Evolutionary conservation across 257 asterid species (phyloP).

Genomic region (Solanum medicagineum): DNA sequence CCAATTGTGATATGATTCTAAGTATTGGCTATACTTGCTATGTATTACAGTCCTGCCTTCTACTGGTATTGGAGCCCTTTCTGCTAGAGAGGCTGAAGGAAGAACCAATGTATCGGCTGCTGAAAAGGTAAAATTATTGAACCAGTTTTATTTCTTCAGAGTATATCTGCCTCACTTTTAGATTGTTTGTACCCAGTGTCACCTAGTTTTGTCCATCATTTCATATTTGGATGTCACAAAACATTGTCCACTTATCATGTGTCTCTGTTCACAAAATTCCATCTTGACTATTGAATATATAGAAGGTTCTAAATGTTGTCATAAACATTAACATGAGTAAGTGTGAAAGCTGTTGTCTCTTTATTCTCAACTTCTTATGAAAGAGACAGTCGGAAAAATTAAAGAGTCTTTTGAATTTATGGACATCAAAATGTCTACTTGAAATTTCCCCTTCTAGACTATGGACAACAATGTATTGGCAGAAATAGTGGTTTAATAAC

Average conservation of each 20-base stretch:
- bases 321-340: neutral
- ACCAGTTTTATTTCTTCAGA: neutral
- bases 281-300: neutral
- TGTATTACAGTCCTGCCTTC: slow-evolving; percentile 68
- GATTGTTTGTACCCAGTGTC: neutral
- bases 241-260: neutral
- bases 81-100: slow-evolving; percentile 98
- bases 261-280: neutral
- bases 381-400: neutral
- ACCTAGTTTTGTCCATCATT: neutral
- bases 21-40: neutral
- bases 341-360: neutral
- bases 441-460: neutral
- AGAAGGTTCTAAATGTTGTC: neutral
- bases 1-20: neutral
- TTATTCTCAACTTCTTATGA: neutral
- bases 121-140: slow-evolving; percentile 52
- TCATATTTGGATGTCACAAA: neutral
- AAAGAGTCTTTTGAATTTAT: neutral
- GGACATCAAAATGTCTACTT: neutral
- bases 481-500: neutral
- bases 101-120: slow-evolving; percentile 74
- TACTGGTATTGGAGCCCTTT: slow-evolving; percentile 85
- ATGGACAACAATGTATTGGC: neutral
- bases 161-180: neutral